Conservation (phyloP, 2,329 filamentous ascomycete genomes). For the Fusarium incarnatum region DNA sequence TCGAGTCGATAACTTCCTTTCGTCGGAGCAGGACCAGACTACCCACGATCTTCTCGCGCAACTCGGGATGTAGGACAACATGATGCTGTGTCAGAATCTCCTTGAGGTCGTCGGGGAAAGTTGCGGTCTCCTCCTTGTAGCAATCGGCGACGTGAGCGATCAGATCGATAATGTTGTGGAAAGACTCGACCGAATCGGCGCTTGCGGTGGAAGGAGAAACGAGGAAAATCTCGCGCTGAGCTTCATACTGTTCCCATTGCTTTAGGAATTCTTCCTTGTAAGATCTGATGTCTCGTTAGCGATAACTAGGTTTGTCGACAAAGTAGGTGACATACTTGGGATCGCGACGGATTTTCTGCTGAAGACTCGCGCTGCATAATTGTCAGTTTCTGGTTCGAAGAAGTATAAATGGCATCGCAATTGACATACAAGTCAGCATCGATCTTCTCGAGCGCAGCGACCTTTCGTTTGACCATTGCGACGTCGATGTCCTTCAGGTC, state of each 20-base stretch:
- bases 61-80: conserved; percentile 80
- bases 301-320: background rate
- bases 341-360: conserved; percentile 91
- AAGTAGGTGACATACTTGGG: conserved; percentile 68
- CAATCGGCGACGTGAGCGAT: conserved; percentile 94
- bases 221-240: conserved; percentile 91
- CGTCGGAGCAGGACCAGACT: conserved; percentile 87
- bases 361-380: conserved; percentile 76
- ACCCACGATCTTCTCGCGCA: conserved; percentile 94
- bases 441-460: conserved; percentile 93
- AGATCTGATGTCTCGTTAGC: conserved; percentile 64
- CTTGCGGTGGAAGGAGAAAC: conserved; percentile 82
- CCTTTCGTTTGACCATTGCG: conserved; percentile 84
- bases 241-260: conserved; percentile 92
- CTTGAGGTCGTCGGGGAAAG: conserved; percentile 84
- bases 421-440: conserved; percentile 81
- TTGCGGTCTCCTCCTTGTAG: conserved; percentile 82
- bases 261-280: conserved; percentile 90
- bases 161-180: conserved; percentile 93
- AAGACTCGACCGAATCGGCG: conserved; percentile 81
- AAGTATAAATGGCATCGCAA: too few species aligned
- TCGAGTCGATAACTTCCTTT: conserved; percentile 92
- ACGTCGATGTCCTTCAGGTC: conserved; percentile 16
- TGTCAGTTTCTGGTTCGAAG: conserved; percentile 43
- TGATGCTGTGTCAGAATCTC: conserved; percentile 85